These are phyloP conservation scores for Myochromella boudieri DNA, from an alignment of 768 basidiomycete species.

Conservation along the genomic window DNA sequence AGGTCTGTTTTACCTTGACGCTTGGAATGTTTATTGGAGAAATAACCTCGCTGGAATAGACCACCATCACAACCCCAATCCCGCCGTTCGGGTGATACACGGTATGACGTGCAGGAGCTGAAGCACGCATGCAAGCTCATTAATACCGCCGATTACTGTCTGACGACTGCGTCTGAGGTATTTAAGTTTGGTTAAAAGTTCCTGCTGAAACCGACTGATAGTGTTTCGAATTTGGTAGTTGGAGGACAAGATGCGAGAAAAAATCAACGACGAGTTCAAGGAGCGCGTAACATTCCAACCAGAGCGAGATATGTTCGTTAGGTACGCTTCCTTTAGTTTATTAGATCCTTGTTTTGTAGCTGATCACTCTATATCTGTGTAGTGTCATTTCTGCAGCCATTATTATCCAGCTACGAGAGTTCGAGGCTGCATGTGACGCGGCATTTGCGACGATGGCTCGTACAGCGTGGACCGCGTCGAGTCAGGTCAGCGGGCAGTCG, in stretches of 20 bases:
- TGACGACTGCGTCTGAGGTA: conserved; percentile 86
- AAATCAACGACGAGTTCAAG: conserved; percentile 72
- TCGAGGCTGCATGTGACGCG: conserved; percentile 82
- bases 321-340: conserved; percentile 43
- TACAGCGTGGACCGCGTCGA: conserved; percentile 74
- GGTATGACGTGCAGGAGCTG: conserved; percentile 74
- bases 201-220: too few relatives aligned
- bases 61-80: conserved; percentile 37
- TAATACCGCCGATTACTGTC: conserved; percentile 98
- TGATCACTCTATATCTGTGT: background rate
- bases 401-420: conserved; percentile 73
- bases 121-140: conserved; percentile 86
- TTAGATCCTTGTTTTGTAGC: background rate
- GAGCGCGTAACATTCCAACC: conserved; percentile 80
- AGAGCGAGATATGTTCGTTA: conserved; percentile 88
- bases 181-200: too few relatives aligned
- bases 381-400: conserved; percentile 89
- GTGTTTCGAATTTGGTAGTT: too few relatives aligned
- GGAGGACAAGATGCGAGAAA: conserved; percentile 88
- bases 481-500: conserved; percentile 86
- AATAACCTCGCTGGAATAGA: conserved; percentile 21
- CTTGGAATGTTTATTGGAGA: conserved; percentile 10
- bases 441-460: conserved; percentile 76
- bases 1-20: conserved; percentile 38
- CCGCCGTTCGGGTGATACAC: conserved; percentile 76